Conservation (phyloP, 225 moss, liverwort and hornwort species). For the Asterella californica region DNA sequence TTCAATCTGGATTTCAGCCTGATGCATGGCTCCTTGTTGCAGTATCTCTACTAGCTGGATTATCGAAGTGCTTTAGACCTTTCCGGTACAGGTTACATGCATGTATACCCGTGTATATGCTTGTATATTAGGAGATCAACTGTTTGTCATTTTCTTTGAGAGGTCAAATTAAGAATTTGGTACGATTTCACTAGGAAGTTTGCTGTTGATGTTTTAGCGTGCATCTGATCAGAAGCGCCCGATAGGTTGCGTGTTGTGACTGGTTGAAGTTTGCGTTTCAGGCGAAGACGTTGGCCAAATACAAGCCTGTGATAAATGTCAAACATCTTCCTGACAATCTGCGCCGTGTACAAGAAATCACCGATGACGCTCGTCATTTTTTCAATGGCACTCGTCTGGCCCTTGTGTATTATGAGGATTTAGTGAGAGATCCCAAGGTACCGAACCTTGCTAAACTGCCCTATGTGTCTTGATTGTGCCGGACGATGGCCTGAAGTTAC, state of each 20-base stretch:
- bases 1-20: neutral
- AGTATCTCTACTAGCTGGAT: neutral
- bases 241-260: neutral
- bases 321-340: constrained; percentile 39
- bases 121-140: too few relatives aligned
- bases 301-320: constrained; percentile 50
- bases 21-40: neutral
- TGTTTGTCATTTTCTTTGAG: too few relatives aligned
- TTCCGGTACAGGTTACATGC: too few relatives aligned
- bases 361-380: constrained; percentile 45
- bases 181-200: neutral
- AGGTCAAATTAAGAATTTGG: too few relatives aligned
- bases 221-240: neutral
- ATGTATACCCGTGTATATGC: too few relatives aligned
- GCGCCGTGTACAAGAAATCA: constrained; percentile 47
- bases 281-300: constrained; percentile 57
- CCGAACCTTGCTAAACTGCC: neutral
- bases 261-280: constrained; percentile 7
- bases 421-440: constrained; percentile 49
- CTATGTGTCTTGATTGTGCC: neutral
- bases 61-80: neutral
- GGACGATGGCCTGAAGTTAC: neutral
- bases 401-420: constrained; percentile 55
- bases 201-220: neutral
- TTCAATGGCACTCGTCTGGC: constrained; percentile 52